Evolutionary conservation across 352 stramenopile genomes (phyloP).

Genomic region (Pythium diclinum): DNA sequence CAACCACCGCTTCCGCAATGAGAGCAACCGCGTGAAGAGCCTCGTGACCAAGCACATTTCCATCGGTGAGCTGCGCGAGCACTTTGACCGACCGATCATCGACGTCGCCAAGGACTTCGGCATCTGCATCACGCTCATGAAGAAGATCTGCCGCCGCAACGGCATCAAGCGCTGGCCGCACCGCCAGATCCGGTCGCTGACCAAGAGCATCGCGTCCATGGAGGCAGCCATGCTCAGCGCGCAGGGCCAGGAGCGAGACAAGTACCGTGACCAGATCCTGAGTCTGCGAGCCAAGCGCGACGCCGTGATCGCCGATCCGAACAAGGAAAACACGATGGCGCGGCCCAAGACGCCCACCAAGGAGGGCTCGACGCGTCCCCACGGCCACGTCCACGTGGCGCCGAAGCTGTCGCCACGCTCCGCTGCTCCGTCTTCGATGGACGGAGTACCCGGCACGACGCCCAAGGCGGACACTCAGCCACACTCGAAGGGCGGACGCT

Average conservation of each 20-base stretch:
- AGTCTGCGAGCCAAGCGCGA: slow-evolving; percentile 84
- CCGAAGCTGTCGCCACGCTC: slow-evolving; percentile 28
- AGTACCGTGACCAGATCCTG: slow-evolving; percentile 83
- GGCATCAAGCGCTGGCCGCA: slow-evolving; percentile 72
- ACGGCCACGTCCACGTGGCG: slow-evolving; percentile 11
- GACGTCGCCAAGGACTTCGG: slow-evolving; percentile 89
- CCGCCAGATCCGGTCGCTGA: slow-evolving; percentile 73
- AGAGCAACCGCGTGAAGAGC: slow-evolving; percentile 87
- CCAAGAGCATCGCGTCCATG: slow-evolving; percentile 87
- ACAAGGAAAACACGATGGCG: slow-evolving; percentile 69
- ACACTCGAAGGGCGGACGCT: slow-evolving; percentile 78
- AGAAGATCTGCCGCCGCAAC: slow-evolving; percentile 70
- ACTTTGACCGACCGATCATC: slow-evolving; percentile 87
- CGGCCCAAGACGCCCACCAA: slow-evolving; percentile 46
- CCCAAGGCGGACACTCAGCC: slow-evolving; percentile 17
- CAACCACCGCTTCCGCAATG: slow-evolving; percentile 72
- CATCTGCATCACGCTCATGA: slow-evolving; percentile 90
- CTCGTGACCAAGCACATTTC: slow-evolving; percentile 87
- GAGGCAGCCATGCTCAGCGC: slow-evolving; percentile 85
- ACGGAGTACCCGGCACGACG: not conserved
- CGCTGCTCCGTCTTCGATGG: not conserved
- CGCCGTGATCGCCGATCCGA: slow-evolving; percentile 82
- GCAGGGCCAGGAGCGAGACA: slow-evolving; percentile 71
- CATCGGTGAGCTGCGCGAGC: slow-evolving; percentile 77
- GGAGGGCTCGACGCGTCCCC: slow-evolving; percentile 16